Evolutionary conservation across 2,329 filamentous ascomycete genomes (phyloP).

Genomic region (Colletotrichum musicola): DNA sequence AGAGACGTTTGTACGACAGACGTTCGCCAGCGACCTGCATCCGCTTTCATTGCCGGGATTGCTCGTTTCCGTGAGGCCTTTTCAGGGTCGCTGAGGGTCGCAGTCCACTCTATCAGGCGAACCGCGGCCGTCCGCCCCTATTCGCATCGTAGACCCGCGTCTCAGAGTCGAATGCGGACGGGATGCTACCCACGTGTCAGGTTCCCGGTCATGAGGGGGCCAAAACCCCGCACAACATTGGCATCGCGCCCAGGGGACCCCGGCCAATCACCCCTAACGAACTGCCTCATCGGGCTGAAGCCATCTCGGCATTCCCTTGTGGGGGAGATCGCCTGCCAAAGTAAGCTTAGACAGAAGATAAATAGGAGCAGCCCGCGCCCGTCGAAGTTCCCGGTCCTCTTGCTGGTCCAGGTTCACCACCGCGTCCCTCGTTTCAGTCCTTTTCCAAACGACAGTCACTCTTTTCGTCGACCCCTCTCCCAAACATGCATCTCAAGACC

Average conservation of each 20-base stretch:
- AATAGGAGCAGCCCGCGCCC: not conserved
- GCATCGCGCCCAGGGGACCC: constrained; percentile 1
- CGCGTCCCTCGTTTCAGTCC: not conserved
- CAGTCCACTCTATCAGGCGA: not conserved
- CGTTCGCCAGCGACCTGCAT: no score
- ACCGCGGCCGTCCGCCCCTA: not conserved
- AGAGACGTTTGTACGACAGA: not conserved
- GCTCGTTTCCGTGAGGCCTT: no score
- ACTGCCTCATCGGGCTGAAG: constrained; percentile 24
- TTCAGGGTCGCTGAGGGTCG: no score
- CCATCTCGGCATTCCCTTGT: constrained; percentile 5
- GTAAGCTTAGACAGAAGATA: not conserved
- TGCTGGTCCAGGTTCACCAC: constrained; percentile 1
- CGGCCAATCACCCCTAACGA: not conserved
- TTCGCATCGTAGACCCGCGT: not conserved
- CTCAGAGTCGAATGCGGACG: not conserved
- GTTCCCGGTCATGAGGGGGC: not conserved
- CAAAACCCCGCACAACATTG: constrained; percentile 2
- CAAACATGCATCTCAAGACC: constrained; percentile 32
- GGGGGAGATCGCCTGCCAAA: not conserved
- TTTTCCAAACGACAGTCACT: not conserved
- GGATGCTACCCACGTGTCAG: constrained; percentile 14
- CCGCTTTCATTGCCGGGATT: no score
- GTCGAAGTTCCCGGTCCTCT: not conserved
- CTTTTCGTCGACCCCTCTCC: not conserved